Percentiles rank a stretch among this genome's conserved stretches.
Conservation (phyloP, 495 filamentous ascomycete species). For the Neurospora terricola region DNA sequence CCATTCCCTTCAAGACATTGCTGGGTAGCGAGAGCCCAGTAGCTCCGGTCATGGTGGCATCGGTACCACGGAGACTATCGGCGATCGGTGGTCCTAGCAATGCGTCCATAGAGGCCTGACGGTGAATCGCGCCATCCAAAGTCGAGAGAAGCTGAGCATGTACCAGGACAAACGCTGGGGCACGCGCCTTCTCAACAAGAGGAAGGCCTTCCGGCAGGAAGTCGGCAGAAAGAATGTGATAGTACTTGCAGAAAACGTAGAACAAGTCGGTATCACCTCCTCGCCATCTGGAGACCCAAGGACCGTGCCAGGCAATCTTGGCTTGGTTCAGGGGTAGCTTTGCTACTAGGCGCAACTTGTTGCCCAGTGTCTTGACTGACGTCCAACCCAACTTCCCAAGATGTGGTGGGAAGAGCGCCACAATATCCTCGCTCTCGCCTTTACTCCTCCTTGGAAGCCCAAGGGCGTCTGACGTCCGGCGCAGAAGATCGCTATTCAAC, state of each 20-base stretch:
- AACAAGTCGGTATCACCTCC: conserved; percentile 88
- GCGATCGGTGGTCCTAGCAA: conserved; percentile 56
- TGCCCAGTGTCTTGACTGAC: conserved; percentile 50
- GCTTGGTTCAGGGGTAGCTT: conserved; percentile 58
- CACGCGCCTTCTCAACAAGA: conserved; percentile 53
- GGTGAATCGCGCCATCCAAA: conserved; percentile 78
- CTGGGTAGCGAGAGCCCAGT: conserved; percentile 32
- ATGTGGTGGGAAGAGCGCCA: conserved; percentile 60
- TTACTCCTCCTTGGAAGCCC: conserved; percentile 38
- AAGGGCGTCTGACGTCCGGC: conserved; percentile 60
- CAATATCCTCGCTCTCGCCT: conserved; percentile 48
- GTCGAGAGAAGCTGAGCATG: conserved; percentile 77
- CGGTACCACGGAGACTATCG: conserved; percentile 63
- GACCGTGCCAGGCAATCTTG: conserved; percentile 74
- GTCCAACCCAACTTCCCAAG: conserved; percentile 64
- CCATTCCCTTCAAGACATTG: conserved; percentile 75
- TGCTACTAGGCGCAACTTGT: conserved; percentile 57
- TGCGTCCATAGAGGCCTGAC: conserved; percentile 45
- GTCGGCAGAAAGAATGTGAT: conserved; percentile 71
- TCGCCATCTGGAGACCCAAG: conserved; percentile 79
- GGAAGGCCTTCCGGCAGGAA: conserved; percentile 57
- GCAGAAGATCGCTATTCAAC: conserved; percentile 51
- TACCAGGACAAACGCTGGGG: conserved; percentile 73
- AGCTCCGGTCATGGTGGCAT: conserved; percentile 60
- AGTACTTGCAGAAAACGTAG: conserved; percentile 89